Evolutionary conservation across 768 basidiomycete genomes (phyloP), one percentile per base, ranked within the genome.

Genomic region (Calocera cornea): DNA sequence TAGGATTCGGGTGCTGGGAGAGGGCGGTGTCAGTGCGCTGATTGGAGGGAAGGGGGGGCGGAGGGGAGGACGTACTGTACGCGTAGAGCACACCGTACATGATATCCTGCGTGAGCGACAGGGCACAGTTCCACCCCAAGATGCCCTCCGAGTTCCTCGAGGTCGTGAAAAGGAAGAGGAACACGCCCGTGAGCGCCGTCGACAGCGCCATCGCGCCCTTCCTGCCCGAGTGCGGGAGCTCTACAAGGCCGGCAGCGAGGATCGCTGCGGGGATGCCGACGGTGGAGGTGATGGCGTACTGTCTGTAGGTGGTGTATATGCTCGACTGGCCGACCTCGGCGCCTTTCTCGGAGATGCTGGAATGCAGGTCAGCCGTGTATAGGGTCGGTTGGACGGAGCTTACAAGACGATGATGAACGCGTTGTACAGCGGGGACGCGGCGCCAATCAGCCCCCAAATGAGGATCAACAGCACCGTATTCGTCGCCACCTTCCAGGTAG

Each of bases 381-480:
- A 12, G 2, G 24, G 14, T 50, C 19, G 31, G 2, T 8, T 5
- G 2, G 31, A 16, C 11, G 10, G 85, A n/a, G 81, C 76, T 31
- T 88, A 81, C 73, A 87, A 65, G 69, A 65, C 65, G 68, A 71
- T 49, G 34, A 66, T 69, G 69, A 75, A 75, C 0, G 73, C 73
- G 64, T 75, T 74, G 76, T 80, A 83, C 1, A 85, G 76, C 3
- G 84, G 84, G 70, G 81, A 84, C 7, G 82, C 83, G 1, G 83
- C 77, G 10, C 83, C 84, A 64, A 83, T 90, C 44, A 90, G 78
- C 2, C 82, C 80, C 83, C 84, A 84, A 22, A 83, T 75, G 8
- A 81, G 54, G 66, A 83, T 82, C 64, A 79, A 82, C 33, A 84
- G 71, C 0, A 77, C 72, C 17, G 81, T 83, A 70, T 82, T 83